These are phyloP conservation scores for Bauhinia variegata DNA, from an alignment of 306 rosid species.

Conservation along the genomic window DNA sequence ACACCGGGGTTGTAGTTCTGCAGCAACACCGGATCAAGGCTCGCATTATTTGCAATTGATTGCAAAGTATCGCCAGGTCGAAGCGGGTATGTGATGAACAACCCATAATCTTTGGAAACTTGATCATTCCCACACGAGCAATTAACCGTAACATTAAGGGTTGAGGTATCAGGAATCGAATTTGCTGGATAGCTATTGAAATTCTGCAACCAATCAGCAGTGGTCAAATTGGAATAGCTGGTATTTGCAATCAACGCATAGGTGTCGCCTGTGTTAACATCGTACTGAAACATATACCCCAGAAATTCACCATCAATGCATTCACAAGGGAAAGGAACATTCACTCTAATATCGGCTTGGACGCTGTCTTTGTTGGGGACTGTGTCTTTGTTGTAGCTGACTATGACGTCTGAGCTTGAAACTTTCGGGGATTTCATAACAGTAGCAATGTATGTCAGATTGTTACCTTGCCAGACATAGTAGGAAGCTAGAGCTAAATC, in stretches of 20 bases:
- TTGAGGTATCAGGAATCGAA: slow-evolving; percentile 47
- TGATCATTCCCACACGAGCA: slow-evolving; percentile 71
- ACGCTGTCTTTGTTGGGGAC: slow-evolving; percentile 49
- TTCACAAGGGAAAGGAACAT: slow-evolving; percentile 66
- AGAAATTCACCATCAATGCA: slow-evolving; percentile 54
- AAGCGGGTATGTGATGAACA: slow-evolving; percentile 80
- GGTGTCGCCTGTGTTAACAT: slow-evolving; percentile 37
- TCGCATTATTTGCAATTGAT: slow-evolving; percentile 14
- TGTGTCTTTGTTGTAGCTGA: slow-evolving; percentile 48
- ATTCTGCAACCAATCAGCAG: slow-evolving; percentile 43
- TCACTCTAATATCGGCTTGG: slow-evolving; percentile 21
- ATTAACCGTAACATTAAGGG: slow-evolving; percentile 61
- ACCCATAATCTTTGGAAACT: slow-evolving; percentile 55
- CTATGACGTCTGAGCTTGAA: slow-evolving; percentile 36
- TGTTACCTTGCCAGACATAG: slow-evolving; percentile 20
- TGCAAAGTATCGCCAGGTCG: slow-evolving; percentile 48
- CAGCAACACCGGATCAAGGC: slow-evolving; percentile 42
- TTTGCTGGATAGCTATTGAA: slow-evolving; percentile 44
- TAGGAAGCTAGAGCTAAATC: slow-evolving; percentile 65
- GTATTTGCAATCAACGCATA: slow-evolving; percentile 35
- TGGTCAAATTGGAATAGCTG: slow-evolving; percentile 59
- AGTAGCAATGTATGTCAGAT: slow-evolving; percentile 38
- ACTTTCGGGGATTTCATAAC: slow-evolving; percentile 33
- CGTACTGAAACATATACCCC: slow-evolving; percentile 56
- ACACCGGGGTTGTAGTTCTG: slow-evolving; percentile 63